Evolutionary conservation across 1,284 basidiomycete species (phyloP), one percentile per base, ranked within the genome.

Genomic region (Pseudozyma pruni): DNA sequence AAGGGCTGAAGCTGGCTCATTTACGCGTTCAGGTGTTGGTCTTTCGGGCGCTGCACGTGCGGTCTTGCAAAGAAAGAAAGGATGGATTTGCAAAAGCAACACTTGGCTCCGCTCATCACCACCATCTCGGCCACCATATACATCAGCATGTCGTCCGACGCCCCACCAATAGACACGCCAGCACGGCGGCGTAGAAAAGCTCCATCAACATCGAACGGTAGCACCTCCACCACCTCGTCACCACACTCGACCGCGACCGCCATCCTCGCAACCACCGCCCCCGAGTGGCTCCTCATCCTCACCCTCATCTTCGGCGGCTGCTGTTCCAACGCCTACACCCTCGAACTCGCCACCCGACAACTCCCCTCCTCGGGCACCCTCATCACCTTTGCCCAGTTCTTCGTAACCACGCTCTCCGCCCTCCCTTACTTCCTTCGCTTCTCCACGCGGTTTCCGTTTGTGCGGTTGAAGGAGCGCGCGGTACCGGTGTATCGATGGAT

Each of bases 401-500:
- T 72, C 34, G 49, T 63, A 23, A 80, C 78, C 10, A 74, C 80
- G 5, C 33, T 81, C 1, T 62, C 71, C 14, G 48, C 60, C 5
- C 49, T 80, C 0, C 67, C 76, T 1, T 46, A 67, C 25, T 73
- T 81, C 45, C 29, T 81, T 8, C 46, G 50, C 16, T 39, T 59
- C 34, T 49, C 44, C 5, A 16, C 20, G 4, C 9, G 22, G 6
- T 48, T 42, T 2, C 46, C 50, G 0, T 41, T 68, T 9, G 33
- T 63, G 0, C 38, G 50, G 11, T 44, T 79, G 23, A 62, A 53
- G 38, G 17, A 37, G 2, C 40, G 70, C 9, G 44, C 20, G 0
- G 89, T 96, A 14, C 92, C 93, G 0, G 80, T 97, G 19, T 82
- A 84, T 13, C 85, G 90, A 10, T 95, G 95, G 85, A 76, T 90